Evolutionary conservation across 441 rosid genomes (phyloP).

Genomic region (Raphanus hybrid): DNA sequence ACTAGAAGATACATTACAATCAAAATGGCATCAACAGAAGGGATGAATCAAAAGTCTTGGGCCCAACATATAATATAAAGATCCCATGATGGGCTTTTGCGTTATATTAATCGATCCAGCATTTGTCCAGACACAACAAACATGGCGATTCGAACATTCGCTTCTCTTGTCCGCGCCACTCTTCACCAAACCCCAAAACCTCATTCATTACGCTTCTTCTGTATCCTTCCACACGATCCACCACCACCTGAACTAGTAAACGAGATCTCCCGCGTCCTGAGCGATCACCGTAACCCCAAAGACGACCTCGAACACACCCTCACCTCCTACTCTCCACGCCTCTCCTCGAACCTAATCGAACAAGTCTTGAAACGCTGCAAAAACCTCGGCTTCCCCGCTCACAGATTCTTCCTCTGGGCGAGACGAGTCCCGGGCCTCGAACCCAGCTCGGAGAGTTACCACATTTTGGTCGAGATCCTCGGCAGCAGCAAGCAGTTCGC

Average conservation of each 20-base stretch:
- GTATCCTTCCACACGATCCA: constrained; percentile 42
- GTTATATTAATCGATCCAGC: background rate
- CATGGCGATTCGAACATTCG: constrained; percentile 53
- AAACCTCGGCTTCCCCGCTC: constrained; percentile 83
- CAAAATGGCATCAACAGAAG: background rate
- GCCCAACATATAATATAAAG: background rate
- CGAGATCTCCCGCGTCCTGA: constrained; percentile 75
- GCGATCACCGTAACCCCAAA: constrained; percentile 79
- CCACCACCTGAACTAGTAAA: constrained; percentile 59
- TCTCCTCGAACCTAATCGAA: constrained; percentile 69
- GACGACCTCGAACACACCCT: constrained; percentile 78
- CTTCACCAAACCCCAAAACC: background rate
- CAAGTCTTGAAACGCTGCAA: constrained; percentile 89
- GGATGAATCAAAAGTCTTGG: background rate
- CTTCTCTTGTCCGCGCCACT: constrained; percentile 37
- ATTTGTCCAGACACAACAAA: background rate
- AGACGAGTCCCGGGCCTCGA: constrained; percentile 59
- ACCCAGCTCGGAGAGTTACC: constrained; percentile 64
- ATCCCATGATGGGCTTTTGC: background rate
- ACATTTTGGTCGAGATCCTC: constrained; percentile 71
- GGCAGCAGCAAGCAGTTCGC: constrained; percentile 75
- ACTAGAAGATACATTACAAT: background rate
- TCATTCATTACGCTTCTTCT: constrained; percentile 35
- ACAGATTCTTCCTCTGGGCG: constrained; percentile 94
- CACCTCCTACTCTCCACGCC: constrained; percentile 47